Base-by-base conservation (phyloP, 1,284 basidiomycete species). In the Cutaneotrichosporon dermatis region DNA sequence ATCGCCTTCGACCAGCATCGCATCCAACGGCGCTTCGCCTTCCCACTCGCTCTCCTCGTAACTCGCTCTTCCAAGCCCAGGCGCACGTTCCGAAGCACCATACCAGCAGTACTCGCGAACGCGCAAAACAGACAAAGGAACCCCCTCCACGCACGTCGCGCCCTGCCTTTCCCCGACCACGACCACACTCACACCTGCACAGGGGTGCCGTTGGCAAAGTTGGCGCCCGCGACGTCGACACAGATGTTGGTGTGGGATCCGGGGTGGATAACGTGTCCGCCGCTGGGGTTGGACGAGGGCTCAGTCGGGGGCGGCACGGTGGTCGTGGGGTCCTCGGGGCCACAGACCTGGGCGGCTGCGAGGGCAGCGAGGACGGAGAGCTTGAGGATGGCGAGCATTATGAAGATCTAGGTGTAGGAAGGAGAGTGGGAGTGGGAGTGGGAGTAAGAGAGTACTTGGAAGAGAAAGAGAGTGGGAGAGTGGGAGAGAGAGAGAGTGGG, bases 191-290 rank as follows among this genome's bases (percentile, higher is more conserved):
- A 63, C 54, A 59, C 12, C 61, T 65, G 63, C 11, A 67, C 63
- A 15, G 63, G 61, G 42, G 63, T 63, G 44, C 66, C 66, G 54
- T 67, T 67, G 45, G 52, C 54, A 41, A 58, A 60, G 37, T 53
- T 54, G 50, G 58, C 63, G 11, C 53, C 59, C n/a, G 54, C 41
- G 10, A 65, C 51, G 42, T 67, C 63, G 16, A 67, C 37, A 45
- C 66, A 67, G 56, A 54, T 55, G 49, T 16, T 34, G 25, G 36
- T 48, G 54, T 61, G 40, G 51, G 50, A 46, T 40, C 55, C 51
- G 55, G 62, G 62, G 55, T 58, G 56, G 58, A 64, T 48, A 8
- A 39, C 45, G 45, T 16, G 7, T 40, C 41, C 42, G 48, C 7
- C 37, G 16, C 46, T 25, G 50, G 58, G 43, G 16, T 15, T 4